Conservation (phyloP, 257 asterid species). For the Solanum stenotomum region DNA sequence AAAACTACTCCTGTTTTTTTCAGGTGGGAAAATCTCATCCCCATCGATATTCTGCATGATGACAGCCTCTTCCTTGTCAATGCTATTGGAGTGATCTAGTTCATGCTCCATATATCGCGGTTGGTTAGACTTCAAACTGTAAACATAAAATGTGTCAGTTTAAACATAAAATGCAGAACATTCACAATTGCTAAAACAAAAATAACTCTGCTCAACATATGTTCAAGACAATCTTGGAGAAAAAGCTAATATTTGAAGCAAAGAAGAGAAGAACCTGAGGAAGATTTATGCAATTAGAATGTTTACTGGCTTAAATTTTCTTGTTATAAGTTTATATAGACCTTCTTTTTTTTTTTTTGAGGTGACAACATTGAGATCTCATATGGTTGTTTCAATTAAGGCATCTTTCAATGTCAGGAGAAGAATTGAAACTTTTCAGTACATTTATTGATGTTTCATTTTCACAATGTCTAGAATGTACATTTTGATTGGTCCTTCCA, state of each 20-base stretch:
- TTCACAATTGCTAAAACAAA: background rate
- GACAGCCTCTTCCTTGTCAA: background rate
- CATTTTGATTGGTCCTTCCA: background rate
- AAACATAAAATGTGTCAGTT: no score
- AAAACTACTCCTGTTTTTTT: background rate
- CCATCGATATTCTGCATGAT: background rate
- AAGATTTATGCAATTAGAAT: background rate
- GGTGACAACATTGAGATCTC: background rate
- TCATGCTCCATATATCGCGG: background rate
- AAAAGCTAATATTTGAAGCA: background rate
- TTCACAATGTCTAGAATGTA: background rate
- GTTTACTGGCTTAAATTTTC: background rate
- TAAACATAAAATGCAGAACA: background rate
- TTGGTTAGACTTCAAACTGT: background rate
- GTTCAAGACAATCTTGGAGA: background rate
- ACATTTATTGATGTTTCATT: background rate
- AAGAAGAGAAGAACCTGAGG: background rate
- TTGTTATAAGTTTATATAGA: background rate
- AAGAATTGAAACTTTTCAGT: background rate
- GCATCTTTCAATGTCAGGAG: background rate
- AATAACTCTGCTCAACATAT: background rate
- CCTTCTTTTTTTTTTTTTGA: background rate
- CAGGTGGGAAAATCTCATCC: background rate
- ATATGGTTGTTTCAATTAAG: background rate
- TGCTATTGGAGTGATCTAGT: background rate